Percentiles rank a stretch among this genome's conserved stretches.
Evolutionary conservation across 1,139 yeast species (phyloP).

Genomic region (Geotrichum carabidarum): DNA sequence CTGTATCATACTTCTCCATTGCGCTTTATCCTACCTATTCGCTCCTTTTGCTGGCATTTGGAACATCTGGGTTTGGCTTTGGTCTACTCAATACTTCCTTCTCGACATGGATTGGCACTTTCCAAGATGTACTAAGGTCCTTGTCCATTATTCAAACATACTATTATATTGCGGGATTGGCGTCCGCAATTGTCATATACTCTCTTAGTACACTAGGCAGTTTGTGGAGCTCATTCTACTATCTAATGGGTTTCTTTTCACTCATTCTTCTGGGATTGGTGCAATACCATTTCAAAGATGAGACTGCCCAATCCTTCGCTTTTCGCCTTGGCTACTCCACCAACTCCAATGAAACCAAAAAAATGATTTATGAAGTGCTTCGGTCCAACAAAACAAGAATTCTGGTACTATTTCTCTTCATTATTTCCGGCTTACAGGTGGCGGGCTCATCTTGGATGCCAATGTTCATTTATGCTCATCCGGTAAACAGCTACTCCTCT

Average conservation of each 20-base stretch:
- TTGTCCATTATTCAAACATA: constrained; percentile 53
- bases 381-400: neutral
- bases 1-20: constrained; percentile 41
- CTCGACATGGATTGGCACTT: constrained; percentile 51
- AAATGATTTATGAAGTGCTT: constrained; percentile 2
- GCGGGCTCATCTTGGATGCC: constrained; percentile 65
- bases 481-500: neutral
- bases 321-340: constrained; percentile 12
- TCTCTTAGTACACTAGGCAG: constrained; percentile 44
- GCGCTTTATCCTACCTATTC: constrained; percentile 41
- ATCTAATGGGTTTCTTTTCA: constrained; percentile 44
- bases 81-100: constrained; percentile 53
- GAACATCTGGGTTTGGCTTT: constrained; percentile 55
- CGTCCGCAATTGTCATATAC: constrained; percentile 54
- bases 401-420: constrained; percentile 38
- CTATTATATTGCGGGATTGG: constrained; percentile 59
- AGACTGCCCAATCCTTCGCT: constrained; percentile 11
- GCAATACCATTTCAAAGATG: constrained; percentile 9
- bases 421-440: constrained; percentile 66
- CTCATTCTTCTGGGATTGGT: constrained; percentile 1
- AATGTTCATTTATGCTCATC: constrained; percentile 36
- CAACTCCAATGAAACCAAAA: neutral
- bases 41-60: constrained; percentile 48
- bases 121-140: constrained; percentile 47
- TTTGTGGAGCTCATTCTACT: constrained; percentile 51